Evolutionary conservation across 768 basidiomycete genomes (phyloP).

Genomic region (Gymnopilus junonius): DNA sequence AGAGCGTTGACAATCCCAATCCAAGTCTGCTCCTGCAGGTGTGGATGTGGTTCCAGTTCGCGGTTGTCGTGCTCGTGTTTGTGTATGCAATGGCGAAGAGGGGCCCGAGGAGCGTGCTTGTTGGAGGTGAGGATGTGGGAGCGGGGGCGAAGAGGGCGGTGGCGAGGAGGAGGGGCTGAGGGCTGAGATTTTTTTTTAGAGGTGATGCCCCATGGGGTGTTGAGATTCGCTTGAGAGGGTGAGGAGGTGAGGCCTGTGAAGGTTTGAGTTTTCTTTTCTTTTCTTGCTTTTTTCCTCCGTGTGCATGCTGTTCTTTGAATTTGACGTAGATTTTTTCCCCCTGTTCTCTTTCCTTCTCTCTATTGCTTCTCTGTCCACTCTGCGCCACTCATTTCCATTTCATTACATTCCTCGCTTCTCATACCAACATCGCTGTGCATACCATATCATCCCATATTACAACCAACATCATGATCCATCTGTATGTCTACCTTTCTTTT

Average conservation of each 20-base stretch:
- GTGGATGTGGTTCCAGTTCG: conserved; percentile 88
- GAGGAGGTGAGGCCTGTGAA: neutral
- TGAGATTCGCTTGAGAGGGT: neutral
- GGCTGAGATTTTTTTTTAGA: too few relatives aligned
- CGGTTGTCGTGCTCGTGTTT: conserved; percentile 74
- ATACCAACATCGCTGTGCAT: too few relatives aligned
- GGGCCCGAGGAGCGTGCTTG: conserved; percentile 73
- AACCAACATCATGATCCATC: too few relatives aligned
- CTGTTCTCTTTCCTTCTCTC: neutral
- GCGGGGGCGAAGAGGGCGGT: conserved; percentile 10
- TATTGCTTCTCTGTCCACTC: neutral
- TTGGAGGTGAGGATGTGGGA: conserved; percentile 2
- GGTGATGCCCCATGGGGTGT: neutral
- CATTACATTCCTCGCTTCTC: too few relatives aligned
- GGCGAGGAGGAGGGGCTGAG: conserved; percentile 11
- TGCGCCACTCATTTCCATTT: neutral
- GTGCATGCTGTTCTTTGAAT: neutral
- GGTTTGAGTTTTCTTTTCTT: neutral
- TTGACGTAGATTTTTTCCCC: neutral
- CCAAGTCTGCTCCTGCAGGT: conserved; percentile 62
- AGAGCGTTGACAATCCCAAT: conserved; percentile 25
- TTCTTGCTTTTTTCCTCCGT: neutral
- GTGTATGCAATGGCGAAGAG: conserved; percentile 80
- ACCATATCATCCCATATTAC: too few relatives aligned
- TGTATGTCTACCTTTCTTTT: too few relatives aligned